Conservation (phyloP, 176 grass and related monocot species). For the Rhipidocladum racemiflorum region DNA sequence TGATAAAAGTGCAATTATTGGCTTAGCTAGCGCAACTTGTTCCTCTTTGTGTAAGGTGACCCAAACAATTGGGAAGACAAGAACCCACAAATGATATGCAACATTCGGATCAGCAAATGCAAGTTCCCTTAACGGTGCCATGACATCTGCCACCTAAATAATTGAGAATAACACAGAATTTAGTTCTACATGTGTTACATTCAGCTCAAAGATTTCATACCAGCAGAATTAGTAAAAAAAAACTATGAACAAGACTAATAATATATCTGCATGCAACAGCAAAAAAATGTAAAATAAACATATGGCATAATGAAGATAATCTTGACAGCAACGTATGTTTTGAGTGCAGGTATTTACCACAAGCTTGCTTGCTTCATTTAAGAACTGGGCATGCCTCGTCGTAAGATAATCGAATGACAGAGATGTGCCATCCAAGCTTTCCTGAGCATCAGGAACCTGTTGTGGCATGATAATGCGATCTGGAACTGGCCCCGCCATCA, state of each 20-base stretch:
- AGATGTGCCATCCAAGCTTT: constrained; percentile 59
- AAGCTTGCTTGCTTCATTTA: constrained; percentile 88
- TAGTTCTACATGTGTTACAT: background rate
- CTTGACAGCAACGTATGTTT: background rate
- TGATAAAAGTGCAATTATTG: constrained; percentile 89
- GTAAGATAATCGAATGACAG: constrained; percentile 82
- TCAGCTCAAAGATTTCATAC: constrained; percentile 32
- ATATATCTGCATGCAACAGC: background rate
- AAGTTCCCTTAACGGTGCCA: constrained; percentile 85
- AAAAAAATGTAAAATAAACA: constrained; percentile 23
- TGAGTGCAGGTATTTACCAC: constrained; percentile 49
- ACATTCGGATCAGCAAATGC: constrained; percentile 93
- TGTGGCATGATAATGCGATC: constrained; percentile 66
- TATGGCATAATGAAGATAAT: background rate
- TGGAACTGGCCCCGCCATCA: constrained; percentile 55
- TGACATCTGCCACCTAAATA: constrained; percentile 77
- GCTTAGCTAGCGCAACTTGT: constrained; percentile 89
- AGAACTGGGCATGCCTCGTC: constrained; percentile 71
- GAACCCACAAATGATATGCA: constrained; percentile 98
- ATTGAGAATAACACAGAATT: constrained; percentile 26
- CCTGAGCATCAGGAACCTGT: constrained; percentile 48
- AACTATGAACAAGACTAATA: background rate
- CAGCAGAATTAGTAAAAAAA: background rate
- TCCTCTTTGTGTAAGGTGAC: constrained; percentile 97
- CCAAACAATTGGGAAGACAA: constrained; percentile 99